phyloP scores from a whole-genome alignment of 75 land plant genomes.

The Adiantum capillusveneris region DNA sequence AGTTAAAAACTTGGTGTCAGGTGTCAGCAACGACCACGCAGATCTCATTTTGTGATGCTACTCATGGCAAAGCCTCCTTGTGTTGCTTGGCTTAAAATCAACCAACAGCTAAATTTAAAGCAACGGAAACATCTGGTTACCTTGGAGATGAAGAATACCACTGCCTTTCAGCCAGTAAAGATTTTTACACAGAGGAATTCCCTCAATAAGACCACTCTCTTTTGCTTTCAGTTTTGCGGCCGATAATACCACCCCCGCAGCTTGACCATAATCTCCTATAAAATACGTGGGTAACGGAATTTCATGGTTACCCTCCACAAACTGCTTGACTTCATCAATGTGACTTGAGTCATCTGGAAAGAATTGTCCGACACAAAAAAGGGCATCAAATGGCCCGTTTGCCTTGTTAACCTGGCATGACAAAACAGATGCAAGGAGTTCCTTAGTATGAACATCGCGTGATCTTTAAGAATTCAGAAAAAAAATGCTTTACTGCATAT shows the following conservation, averaged over 20 bases:
- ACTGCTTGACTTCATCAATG: slow-evolving; percentile 48
- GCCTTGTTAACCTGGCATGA: slow-evolving; percentile 73
- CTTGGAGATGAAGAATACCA: slow-evolving; percentile 69
- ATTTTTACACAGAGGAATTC: slow-evolving; percentile 55
- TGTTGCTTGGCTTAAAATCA: too few species aligned
- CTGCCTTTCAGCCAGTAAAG: slow-evolving; percentile 88
- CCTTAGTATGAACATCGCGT: too few species aligned
- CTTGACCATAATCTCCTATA: slow-evolving; percentile 80
- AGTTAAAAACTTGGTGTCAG: too few species aligned
- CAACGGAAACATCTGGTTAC: slow-evolving; percentile 22
- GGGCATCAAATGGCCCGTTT: slow-evolving; percentile 89
- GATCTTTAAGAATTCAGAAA: too few species aligned
- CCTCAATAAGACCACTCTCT: slow-evolving; percentile 66
- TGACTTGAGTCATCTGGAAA: slow-evolving; percentile 55
- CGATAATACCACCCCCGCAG: slow-evolving; percentile 43
- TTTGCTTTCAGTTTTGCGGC: slow-evolving; percentile 33
- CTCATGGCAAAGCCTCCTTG: too few species aligned
- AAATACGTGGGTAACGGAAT: slow-evolving; percentile 93
- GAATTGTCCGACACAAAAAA: slow-evolving; percentile 95
- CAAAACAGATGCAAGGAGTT: too few species aligned
- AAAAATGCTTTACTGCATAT: too few species aligned
- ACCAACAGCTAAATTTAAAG: too few species aligned
- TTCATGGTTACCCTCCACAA: slow-evolving; percentile 43
- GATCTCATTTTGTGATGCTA: too few species aligned
- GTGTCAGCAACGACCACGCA: too few species aligned